Percentiles rank a stretch among this genome's conserved stretches.
phyloP scores from a whole-genome alignment of 495 filamentous ascomycete species.

The Bombardia bombarda region DNA sequence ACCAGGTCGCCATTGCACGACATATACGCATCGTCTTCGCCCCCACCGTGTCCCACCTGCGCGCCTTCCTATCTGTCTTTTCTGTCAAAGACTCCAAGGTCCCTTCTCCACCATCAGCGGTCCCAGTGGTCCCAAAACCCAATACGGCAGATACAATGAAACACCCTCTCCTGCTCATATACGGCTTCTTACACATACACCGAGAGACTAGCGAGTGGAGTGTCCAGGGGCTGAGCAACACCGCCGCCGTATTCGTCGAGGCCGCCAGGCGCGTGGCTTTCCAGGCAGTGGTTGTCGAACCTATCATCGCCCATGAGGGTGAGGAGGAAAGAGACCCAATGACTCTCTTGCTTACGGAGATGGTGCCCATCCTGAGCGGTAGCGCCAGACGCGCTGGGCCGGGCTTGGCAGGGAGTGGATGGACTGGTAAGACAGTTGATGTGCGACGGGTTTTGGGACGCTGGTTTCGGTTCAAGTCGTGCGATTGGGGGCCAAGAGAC shows the following conservation, averaged over 20 bases:
- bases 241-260: slow-evolving; percentile 60
- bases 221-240: slow-evolving; percentile 70
- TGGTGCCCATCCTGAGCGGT: slow-evolving; percentile 57
- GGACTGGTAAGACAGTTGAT: slow-evolving; percentile 61
- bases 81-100: slow-evolving; percentile 18
- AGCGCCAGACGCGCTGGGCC: slow-evolving; percentile 36
- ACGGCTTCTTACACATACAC: slow-evolving; percentile 62
- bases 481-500: slow-evolving; percentile 17
- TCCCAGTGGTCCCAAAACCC: not conserved
- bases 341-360: slow-evolving; percentile 40
- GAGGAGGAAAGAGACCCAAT: not conserved
- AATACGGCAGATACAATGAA: not conserved
- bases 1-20: slow-evolving; percentile 58
- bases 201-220: slow-evolving; percentile 71
- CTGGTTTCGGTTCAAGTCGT: slow-evolving; percentile 61
- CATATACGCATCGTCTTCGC: slow-evolving; percentile 62
- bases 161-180: slow-evolving; percentile 46
- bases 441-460: slow-evolving; percentile 55
- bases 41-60: slow-evolving; percentile 65
- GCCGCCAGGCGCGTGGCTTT: slow-evolving; percentile 39
- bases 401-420: slow-evolving; percentile 45
- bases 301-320: slow-evolving; percentile 2
- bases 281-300: slow-evolving; percentile 27
- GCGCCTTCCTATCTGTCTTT: slow-evolving; percentile 62
- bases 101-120: slow-evolving; percentile 13